Percentiles rank a stretch among this genome's conserved stretches.
Evolutionary conservation across 2,329 filamentous ascomycete species (phyloP).

Genomic region (Pseudogymnoascus sp.): DNA sequence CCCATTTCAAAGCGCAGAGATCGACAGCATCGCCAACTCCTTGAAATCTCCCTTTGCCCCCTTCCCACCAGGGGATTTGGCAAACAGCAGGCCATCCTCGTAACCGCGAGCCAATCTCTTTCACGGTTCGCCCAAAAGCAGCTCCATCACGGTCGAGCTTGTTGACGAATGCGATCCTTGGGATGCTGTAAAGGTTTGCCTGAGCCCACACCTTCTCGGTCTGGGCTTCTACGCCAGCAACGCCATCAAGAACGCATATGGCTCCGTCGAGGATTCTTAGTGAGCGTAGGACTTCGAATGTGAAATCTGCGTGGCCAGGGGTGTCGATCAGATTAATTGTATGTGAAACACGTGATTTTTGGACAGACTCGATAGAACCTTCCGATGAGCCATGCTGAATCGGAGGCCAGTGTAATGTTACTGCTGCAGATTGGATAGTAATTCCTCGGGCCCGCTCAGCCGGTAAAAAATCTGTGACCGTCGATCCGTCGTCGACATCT

Average conservation of each 20-base stretch:
- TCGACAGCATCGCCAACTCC: slow-evolving; percentile 80
- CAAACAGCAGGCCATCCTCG: slow-evolving; percentile 83
- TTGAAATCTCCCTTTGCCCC: slow-evolving; percentile 61
- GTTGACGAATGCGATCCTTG: slow-evolving; percentile 73
- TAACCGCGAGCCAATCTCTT: slow-evolving; percentile 72
- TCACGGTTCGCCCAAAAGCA: slow-evolving; percentile 73
- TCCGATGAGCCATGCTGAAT: slow-evolving; percentile 20
- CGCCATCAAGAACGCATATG: slow-evolving; percentile 86
- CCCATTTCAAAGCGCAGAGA: slow-evolving; percentile 67
- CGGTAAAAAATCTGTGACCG: slow-evolving; percentile 92
- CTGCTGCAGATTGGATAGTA: slow-evolving; percentile 94
- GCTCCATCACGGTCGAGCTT: slow-evolving; percentile 79
- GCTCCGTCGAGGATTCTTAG: slow-evolving; percentile 81
- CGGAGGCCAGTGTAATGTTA: slow-evolving; percentile 89
- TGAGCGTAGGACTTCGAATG: slow-evolving; percentile 90
- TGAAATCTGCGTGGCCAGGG: slow-evolving; percentile 93
- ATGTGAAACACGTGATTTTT: slow-evolving; percentile 45
- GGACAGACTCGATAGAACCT: slow-evolving; percentile 10
- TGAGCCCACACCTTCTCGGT: slow-evolving; percentile 95
- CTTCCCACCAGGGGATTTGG: slow-evolving; percentile 89
- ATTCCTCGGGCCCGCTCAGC: slow-evolving; percentile 88
- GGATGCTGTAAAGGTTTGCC: slow-evolving; percentile 76
- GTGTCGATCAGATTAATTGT: slow-evolving; percentile 92
- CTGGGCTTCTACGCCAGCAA: slow-evolving; percentile 91
- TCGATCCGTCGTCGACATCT: slow-evolving; percentile 94